Percentiles rank a stretch among this genome's conserved stretches.
phyloP scores from a whole-genome alignment of 108 stramenopile species.

The Seminavis robusta region DNA sequence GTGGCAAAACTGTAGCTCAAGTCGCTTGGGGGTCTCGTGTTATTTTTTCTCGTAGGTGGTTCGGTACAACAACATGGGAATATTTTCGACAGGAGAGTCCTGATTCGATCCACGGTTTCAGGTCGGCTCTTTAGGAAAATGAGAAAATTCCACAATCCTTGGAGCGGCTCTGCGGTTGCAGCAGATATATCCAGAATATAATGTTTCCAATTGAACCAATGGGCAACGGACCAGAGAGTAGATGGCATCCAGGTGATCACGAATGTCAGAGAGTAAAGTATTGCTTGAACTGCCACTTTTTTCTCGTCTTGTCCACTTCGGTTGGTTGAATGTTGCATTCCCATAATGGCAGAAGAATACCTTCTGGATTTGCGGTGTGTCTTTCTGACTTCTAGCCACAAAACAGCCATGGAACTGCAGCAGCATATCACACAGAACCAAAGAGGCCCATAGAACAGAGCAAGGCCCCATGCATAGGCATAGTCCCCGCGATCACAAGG shows the following conservation, averaged over 20 bases:
- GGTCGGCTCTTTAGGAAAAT: constrained; percentile 22
- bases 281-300: constrained; percentile 27
- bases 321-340: background rate
- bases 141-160: constrained; percentile 34
- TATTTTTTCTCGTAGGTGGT: no score
- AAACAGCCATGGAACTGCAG: constrained; percentile 13
- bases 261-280: constrained; percentile 27
- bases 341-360: background rate
- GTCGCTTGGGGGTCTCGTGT: no score
- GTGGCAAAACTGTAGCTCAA: no score
- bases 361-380: no score
- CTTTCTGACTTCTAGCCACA: constrained; percentile 12
- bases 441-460: constrained; percentile 33
- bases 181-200: constrained; percentile 18
- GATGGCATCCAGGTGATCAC: constrained; percentile 34
- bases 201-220: constrained; percentile 18
- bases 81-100: no score
- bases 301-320: background rate
- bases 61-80: no score
- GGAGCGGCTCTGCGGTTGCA: constrained; percentile 22
- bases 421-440: constrained; percentile 23
- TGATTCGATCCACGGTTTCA: no score
- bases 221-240: constrained; percentile 32
- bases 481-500: constrained; percentile 30
- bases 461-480: constrained; percentile 25